Percentiles rank a stretch among this genome's conserved stretches.
phyloP scores from a whole-genome alignment of 2,329 filamentous ascomycete genomes.

The Curvularia sp. region DNA sequence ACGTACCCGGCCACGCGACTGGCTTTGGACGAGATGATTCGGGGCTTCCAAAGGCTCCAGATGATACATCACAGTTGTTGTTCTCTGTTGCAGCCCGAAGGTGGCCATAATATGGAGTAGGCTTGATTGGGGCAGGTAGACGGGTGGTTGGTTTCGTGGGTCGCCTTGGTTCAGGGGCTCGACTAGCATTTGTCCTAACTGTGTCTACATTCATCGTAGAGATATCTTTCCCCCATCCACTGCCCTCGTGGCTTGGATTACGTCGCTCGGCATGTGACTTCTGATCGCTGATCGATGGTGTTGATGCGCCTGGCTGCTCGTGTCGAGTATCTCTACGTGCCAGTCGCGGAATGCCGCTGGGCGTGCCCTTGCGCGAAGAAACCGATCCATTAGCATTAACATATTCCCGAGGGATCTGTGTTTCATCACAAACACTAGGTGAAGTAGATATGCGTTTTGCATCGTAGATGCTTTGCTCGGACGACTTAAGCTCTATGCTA shows the following conservation, averaged over 20 bases:
- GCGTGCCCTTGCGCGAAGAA: conserved; percentile 25
- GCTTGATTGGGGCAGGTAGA: conserved; percentile 29
- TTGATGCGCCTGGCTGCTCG: neutral
- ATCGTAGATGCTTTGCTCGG: conserved; percentile 26
- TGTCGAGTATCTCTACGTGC: conserved; percentile 8
- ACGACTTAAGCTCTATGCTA: conserved; percentile 13
- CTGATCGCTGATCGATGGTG: neutral
- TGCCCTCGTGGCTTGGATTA: conserved; percentile 37
- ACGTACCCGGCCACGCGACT: conserved; percentile 17
- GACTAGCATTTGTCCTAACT: conserved; percentile 5
- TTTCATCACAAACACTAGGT: conserved; percentile 6
- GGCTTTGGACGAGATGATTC: neutral
- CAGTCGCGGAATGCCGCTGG: conserved; percentile 31
- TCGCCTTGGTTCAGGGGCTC: conserved; percentile 2
- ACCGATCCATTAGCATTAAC: conserved; percentile 7
- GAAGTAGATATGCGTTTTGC: conserved; percentile 27
- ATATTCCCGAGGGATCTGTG: neutral
- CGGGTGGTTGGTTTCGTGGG: conserved; percentile 19
- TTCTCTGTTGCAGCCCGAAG: conserved; percentile 19
- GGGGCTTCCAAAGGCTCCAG: neutral
- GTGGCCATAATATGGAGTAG: conserved; percentile 21
- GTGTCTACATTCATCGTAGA: conserved; percentile 24
- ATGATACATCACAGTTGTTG: neutral
- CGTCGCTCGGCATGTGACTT: conserved; percentile 14
- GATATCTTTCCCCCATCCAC: conserved; percentile 30